Conservation (phyloP, 2,329 filamentous ascomycete genomes). For the Massarina eburnea region DNA sequence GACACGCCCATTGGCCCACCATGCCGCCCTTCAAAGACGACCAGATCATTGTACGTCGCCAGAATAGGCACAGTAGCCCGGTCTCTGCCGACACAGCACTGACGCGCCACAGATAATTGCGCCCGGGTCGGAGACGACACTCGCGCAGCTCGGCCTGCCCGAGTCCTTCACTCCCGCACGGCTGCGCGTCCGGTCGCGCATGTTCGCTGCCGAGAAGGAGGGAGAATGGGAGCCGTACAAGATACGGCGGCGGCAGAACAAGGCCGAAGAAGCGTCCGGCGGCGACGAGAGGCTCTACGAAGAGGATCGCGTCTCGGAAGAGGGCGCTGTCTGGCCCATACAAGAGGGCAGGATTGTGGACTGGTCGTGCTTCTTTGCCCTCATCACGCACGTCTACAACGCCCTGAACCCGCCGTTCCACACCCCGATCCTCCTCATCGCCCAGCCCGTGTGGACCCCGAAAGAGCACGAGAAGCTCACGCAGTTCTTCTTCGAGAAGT, state of each 20-base stretch:
- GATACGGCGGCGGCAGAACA: constrained; percentile 58
- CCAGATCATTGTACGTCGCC: constrained; percentile 45
- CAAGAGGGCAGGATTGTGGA: constrained; percentile 78
- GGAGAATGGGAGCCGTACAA: constrained; percentile 82
- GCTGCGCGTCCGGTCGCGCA: constrained; percentile 84
- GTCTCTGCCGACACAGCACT: constrained; percentile 7
- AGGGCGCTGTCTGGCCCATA: constrained; percentile 89
- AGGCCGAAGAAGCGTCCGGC: constrained; percentile 24
- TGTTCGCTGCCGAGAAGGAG: constrained; percentile 79
- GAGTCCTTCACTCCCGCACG: constrained; percentile 91
- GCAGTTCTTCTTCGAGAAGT: constrained; percentile 96
- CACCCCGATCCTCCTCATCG: constrained; percentile 88
- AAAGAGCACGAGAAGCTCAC: constrained; percentile 85
- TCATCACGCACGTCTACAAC: constrained; percentile 89
- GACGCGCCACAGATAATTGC: constrained; percentile 61
- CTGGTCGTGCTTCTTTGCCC: constrained; percentile 90
- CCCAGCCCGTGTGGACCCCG: constrained; percentile 86
- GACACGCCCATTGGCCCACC: constrained; percentile 10
- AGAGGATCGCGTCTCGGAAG: constrained; percentile 83
- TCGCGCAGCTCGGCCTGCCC: constrained; percentile 85
- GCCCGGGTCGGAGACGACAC: constrained; percentile 83
- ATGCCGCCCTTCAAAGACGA: constrained; percentile 52
- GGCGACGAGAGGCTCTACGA: constrained; percentile 69
- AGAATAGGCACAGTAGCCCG: neutral
- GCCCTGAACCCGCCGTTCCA: constrained; percentile 89